phyloP scores from a whole-genome alignment of 2,329 filamentous ascomycete species.

The Hortaea werneckii region DNA sequence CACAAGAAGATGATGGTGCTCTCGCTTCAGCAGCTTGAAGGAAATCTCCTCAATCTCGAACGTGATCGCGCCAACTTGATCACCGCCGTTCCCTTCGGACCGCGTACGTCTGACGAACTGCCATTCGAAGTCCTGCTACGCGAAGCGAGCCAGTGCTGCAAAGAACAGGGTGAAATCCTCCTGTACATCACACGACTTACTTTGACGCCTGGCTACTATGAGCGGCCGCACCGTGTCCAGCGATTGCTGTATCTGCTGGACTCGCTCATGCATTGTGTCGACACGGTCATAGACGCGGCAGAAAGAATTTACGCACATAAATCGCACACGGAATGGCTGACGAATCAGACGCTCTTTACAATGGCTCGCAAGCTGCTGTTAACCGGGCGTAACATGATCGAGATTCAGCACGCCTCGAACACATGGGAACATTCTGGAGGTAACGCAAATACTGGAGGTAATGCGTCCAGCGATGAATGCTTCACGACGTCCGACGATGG shows the following conservation, averaged over 20 bases:
- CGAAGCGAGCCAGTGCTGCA: background rate
- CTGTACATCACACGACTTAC: background rate
- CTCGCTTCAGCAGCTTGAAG: background rate
- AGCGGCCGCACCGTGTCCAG: background rate
- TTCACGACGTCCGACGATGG: background rate
- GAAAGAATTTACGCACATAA: background rate
- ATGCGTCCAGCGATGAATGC: background rate
- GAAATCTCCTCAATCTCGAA: background rate
- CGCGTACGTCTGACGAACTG: too few species aligned
- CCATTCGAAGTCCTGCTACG: too few species aligned
- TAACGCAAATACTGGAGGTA: too few species aligned
- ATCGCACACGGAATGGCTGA: background rate
- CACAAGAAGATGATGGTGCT: too few species aligned
- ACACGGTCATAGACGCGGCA: background rate
- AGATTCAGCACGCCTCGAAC: background rate
- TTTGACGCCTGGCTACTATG: background rate
- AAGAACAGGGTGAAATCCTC: background rate
- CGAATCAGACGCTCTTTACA: background rate
- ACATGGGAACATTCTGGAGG: background rate
- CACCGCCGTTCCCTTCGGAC: too few species aligned
- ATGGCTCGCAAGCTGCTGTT: background rate
- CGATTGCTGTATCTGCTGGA: background rate
- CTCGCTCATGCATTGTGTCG: background rate
- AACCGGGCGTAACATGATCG: background rate
- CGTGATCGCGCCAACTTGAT: background rate